Evolutionary conservation across 306 rosid species (phyloP), one percentile per base, ranked within the genome.

Genomic region (Quercus engelmannii): DNA sequence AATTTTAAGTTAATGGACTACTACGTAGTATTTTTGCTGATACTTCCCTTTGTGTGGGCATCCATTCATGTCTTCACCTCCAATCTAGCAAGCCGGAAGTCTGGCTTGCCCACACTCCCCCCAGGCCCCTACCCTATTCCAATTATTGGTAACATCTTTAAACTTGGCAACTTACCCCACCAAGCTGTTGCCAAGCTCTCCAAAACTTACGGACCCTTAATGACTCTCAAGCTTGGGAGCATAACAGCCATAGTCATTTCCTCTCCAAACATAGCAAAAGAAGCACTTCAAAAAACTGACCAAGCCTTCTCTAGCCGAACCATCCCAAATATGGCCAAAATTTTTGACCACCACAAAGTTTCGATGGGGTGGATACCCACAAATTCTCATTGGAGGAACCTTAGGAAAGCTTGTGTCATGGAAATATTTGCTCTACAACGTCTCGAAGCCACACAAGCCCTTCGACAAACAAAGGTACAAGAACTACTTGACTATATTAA

Each of bases 121-220:
- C 84, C 86, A 1, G 90, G 86, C 3, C 90, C 82, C 4, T 76
- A 26, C 17, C 80, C 86, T 1, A 33, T 76, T 6, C 84, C 88
- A 3, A 1, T 87, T 49, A 46, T 79, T 5, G 86, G 88, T 6
- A 81, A 84, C 55, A 77, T 84, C 2, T n/a, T 81, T 4, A 78
- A 69, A 25, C 86, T 87, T 20, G 87, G 84, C 6, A 56, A 75
- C 38, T 64, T 69, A 20, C 90, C 90, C 35, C 86, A 84, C 65
- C 25, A 31, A 58, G 71, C 88, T 1, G 43, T 84, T 2, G 58
- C 88, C 25, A 56, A 76, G 25, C 86, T 84, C n/a, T 74, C 90
- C 54, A 57, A 54, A 38, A 31, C 54, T 23, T 26, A 75, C 3
- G 88, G 90, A n/a, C 90, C 90, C 1, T 31, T 84, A 2, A 80